These are phyloP conservation scores for Gliomastix tumulicola DNA, from an alignment of 2,329 filamentous ascomycete species.

Conservation along the genomic window DNA sequence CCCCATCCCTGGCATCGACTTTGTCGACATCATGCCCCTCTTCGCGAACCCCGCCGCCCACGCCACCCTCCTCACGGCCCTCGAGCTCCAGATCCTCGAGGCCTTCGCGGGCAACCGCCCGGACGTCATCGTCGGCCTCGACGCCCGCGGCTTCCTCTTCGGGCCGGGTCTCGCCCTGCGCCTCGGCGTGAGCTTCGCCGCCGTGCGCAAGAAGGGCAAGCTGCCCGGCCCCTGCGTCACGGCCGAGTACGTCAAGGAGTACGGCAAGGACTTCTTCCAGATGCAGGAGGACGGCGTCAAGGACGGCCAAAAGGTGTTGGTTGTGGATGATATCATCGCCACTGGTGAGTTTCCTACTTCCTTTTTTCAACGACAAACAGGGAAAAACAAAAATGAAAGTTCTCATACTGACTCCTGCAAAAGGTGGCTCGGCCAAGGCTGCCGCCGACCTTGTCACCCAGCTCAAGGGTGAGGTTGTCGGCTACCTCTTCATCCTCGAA, in stretches of 20 bases:
- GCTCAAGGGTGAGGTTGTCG: conserved; percentile 77
- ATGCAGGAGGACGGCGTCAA: conserved; percentile 85
- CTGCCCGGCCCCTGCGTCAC: conserved; percentile 83
- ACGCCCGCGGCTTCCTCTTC: conserved; percentile 93
- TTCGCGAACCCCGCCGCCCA: conserved; percentile 75
- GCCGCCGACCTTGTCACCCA: conserved; percentile 81
- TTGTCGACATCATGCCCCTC: conserved; percentile 96
- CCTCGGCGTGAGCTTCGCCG: conserved; percentile 80
- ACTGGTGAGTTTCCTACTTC: conserved; percentile 60
- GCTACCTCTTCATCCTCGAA: conserved; percentile 93
- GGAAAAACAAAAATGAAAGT: conserved; percentile 1
- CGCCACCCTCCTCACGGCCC: conserved; percentile 69
- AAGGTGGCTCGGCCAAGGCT: conserved; percentile 88
- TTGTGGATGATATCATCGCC: conserved; percentile 97
- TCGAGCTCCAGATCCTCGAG: conserved; percentile 73
- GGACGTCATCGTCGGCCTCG: conserved; percentile 88
- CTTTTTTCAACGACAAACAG: neutral
- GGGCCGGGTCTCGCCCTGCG: conserved; percentile 81
- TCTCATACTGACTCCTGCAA: conserved; percentile 7
- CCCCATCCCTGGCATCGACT: conserved; percentile 84
- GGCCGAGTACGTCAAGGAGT: conserved; percentile 89
- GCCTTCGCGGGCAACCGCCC: conserved; percentile 56
- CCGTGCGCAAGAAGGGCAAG: conserved; percentile 93
- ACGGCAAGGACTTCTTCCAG: conserved; percentile 91
- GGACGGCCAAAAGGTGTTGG: conserved; percentile 79